Base-by-base conservation (phyloP, 352 stramenopile genomes). In the Phytophthora europaea region DNA sequence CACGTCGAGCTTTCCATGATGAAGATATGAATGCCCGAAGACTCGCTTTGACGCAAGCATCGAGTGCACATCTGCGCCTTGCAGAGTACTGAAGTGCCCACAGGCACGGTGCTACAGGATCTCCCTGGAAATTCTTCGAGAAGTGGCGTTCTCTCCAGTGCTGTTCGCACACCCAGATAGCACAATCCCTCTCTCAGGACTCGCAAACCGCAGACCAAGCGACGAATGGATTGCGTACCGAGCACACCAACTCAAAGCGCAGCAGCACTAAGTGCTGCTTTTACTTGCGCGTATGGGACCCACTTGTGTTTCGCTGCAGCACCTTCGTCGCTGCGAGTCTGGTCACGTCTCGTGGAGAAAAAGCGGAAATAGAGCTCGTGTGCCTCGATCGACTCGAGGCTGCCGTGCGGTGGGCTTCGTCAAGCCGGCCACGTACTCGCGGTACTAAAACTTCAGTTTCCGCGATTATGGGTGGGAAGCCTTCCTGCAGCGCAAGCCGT, bases 381-480 rank as follows among this genome's bases (percentile, higher is more conserved):
- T 43, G 36, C 36, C 36, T 43, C 26, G 26, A 31, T 31, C 36
- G 12, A 18, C 9, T 36, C 51, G 28, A 51, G 20, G 13, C 31
- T n/a, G 33, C 3, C 22, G 2, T n/a, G 10, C 54, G 15, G 28
- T 3, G 34, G 26, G 26, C 26, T 28, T 3, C 26, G 26, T 13
- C 34, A 15, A 43, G 34, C 34, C 34, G 34, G 26, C 61, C 50
- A 68, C 50, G 26, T 68, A 56, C 61, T 31, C 38, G 9, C 26
- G 62, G 64, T 45, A 13, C 53, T 20, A 40, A 34, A 61, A 61
- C 48, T 72, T 64, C 54, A 65, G 60, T 61, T 65, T 64, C 50
- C 28, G n/a, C 38, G 56, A 56, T 72, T 67, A 61, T 67, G 65
- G n/a, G n/a, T 3, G 3, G 4, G 12, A 9, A 48, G 7, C 4